Conservation (phyloP, 1,284 basidiomycete species). For the Agroathelia rolfsii region DNA sequence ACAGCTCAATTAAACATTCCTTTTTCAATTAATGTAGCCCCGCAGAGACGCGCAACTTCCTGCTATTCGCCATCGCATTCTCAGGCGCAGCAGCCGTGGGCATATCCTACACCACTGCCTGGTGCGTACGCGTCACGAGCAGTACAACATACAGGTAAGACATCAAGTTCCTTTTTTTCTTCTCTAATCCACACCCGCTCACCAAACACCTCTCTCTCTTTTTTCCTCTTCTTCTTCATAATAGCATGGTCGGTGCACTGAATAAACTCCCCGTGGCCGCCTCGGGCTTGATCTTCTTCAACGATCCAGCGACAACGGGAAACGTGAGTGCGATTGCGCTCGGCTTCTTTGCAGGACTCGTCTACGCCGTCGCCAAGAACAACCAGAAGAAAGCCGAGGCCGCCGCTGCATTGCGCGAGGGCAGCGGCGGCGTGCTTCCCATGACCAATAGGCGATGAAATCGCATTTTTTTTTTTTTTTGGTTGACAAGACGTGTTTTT, state of each 20-base stretch:
- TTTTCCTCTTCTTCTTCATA: constrained; percentile 5
- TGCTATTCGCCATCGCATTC: constrained; percentile 87
- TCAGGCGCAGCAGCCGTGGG: constrained; percentile 95
- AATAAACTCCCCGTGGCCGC: constrained; percentile 98
- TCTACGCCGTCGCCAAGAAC: constrained; percentile 87
- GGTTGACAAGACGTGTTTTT: too few species aligned
- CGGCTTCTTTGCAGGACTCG: constrained; percentile 86
- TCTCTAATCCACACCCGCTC: constrained; percentile 8
- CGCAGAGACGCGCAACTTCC: constrained; percentile 65
- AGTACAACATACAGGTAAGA: constrained; percentile 91
- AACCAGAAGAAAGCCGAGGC: constrained; percentile 75
- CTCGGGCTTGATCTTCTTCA: constrained; percentile 93
- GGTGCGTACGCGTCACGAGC: constrained; percentile 94
- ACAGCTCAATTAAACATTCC: constrained; percentile 8
- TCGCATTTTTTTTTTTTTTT: too few species aligned
- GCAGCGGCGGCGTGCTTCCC: too few species aligned
- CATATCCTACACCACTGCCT: constrained; percentile 97
- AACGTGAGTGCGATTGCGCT: constrained; percentile 82
- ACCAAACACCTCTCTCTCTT: constrained; percentile 8
- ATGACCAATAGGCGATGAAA: too few species aligned
- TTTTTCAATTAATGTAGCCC: constrained; percentile 46
- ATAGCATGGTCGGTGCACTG: constrained; percentile 96
- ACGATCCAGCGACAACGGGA: constrained; percentile 79
- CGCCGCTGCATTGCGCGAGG: too few species aligned
- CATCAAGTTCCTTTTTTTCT: constrained; percentile 12